A percentile compares a stretch with the other conserved stretches of the same genome.
Conservation (phyloP, 257 asterid genomes). For the Perilla frutescens region DNA sequence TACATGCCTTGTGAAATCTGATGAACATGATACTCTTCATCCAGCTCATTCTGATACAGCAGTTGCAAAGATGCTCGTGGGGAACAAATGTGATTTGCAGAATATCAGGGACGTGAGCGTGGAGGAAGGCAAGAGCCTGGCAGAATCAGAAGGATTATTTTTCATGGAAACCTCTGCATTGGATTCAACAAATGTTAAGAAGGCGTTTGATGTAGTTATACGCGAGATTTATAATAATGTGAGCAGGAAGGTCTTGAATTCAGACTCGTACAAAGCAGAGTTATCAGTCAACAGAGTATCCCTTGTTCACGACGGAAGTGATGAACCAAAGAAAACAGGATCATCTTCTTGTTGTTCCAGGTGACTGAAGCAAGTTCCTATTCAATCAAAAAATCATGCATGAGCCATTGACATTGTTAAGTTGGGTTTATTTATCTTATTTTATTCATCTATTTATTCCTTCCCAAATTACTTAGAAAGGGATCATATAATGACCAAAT, state of each 20-base stretch:
- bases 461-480: constrained; percentile 28
- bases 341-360: constrained; percentile 62
- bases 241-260: constrained; percentile 74
- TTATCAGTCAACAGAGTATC: constrained; percentile 60
- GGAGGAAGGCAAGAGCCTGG: constrained; percentile 65
- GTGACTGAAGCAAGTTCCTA: constrained; percentile 35
- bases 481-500: constrained; percentile 17
- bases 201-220: constrained; percentile 61
- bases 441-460: constrained; percentile 30
- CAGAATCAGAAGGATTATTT: constrained; percentile 67
- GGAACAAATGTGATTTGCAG: constrained; percentile 62
- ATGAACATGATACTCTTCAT: constrained; percentile 11
- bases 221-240: constrained; percentile 62
- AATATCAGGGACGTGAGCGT: constrained; percentile 58
- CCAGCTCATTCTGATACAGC: constrained; percentile 73
- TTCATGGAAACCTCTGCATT: constrained; percentile 76
- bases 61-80: constrained; percentile 66
- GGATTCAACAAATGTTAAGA: constrained; percentile 59
- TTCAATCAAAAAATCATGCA: constrained; percentile 7
- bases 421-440: constrained; percentile 31
- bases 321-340: constrained; percentile 50
- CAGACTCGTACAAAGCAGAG: constrained; percentile 65
- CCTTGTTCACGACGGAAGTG: constrained; percentile 49
- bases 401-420: constrained; percentile 14
- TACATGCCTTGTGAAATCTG: constrained; percentile 15